Percentiles rank a stretch among this genome's conserved stretches.
phyloP scores from a whole-genome alignment of 129 eudicot genomes.

The Flaveria robusta region DNA sequence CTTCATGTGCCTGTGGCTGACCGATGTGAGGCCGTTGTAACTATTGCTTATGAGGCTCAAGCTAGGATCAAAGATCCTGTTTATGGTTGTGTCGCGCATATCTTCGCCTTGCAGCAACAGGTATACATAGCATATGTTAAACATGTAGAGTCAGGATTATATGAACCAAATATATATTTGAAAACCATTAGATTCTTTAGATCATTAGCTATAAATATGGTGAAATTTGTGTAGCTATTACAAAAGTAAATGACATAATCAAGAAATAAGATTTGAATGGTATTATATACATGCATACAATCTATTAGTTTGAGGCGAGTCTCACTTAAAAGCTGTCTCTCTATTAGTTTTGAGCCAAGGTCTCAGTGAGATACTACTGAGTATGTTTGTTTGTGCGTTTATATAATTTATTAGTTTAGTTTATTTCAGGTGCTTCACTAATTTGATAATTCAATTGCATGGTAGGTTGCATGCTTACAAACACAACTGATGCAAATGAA shows the following conservation, averaged over 20 bases:
- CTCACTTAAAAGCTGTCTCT: no score
- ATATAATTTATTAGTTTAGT: not conserved
- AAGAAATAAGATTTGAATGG: not conserved
- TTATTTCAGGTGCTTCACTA: not conserved
- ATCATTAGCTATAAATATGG: not conserved
- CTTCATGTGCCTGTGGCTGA: conserved; percentile 79
- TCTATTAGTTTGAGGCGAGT: no score
- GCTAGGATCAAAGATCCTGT: conserved; percentile 96
- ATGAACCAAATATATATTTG: not conserved
- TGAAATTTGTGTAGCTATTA: not conserved
- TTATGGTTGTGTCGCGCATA: conserved; percentile 96
- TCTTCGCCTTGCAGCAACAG: conserved; percentile 93
- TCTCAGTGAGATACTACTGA: no score
- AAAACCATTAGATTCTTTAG: not conserved
- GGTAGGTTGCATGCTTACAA: conserved; percentile 91
- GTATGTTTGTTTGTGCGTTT: no score
- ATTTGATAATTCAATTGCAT: conserved; percentile 27
- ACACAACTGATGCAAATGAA: conserved; percentile 87
- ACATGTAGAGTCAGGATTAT: not conserved
- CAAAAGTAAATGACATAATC: not conserved
- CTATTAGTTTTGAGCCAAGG: no score
- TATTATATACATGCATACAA: not conserved
- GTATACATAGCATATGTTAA: conserved; percentile 30
- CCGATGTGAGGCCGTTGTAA: conserved; percentile 93
- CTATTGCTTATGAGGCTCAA: conserved; percentile 98